Percentiles rank a stretch among this genome's conserved stretches.
phyloP scores from a whole-genome alignment of 495 filamentous ascomycete species.

The Hypoxylon rickii region DNA sequence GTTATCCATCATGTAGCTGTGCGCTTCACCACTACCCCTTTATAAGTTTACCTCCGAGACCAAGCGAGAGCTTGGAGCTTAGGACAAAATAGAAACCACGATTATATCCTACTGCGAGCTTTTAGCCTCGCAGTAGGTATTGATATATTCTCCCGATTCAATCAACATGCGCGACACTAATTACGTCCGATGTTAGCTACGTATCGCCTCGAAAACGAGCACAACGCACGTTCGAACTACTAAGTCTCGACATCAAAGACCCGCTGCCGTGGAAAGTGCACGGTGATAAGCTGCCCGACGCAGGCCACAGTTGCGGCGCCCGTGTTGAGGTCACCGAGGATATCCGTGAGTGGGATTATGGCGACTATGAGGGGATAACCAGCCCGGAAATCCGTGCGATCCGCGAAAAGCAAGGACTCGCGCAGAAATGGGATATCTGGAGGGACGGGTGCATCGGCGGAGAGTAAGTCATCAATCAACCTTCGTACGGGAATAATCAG shows the following conservation, averaged over 20 bases:
- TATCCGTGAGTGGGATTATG: slow-evolving; percentile 95
- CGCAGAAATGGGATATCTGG: slow-evolving; percentile 79
- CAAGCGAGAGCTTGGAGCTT: no score
- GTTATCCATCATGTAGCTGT: no score
- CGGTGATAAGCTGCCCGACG: slow-evolving; percentile 37
- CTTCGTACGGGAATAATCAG: no score
- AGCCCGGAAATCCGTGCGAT: slow-evolving; percentile 67
- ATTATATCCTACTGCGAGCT: no score
- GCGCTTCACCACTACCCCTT: no score
- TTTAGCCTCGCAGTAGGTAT: no score
- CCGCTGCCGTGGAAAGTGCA: slow-evolving; percentile 53
- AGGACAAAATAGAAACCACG: no score
- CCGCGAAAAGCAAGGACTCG: slow-evolving; percentile 62
- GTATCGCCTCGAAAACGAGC: slow-evolving; percentile 88
- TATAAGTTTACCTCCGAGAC: no score
- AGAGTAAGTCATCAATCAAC: slow-evolving; percentile 52
- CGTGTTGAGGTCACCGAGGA: slow-evolving; percentile 72
- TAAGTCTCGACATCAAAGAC: slow-evolving; percentile 59
- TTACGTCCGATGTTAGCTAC: slow-evolving; percentile 52
- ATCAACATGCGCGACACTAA: neutral
- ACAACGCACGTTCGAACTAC: slow-evolving; percentile 83
- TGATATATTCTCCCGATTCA: neutral
- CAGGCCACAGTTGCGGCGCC: slow-evolving; percentile 46
- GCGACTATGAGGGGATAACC: slow-evolving; percentile 90
- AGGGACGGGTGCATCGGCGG: slow-evolving; percentile 74